These are phyloP conservation scores for Globisporangium cederbergense DNA, from an alignment of 352 stramenopile species.

Conservation along the genomic window DNA sequence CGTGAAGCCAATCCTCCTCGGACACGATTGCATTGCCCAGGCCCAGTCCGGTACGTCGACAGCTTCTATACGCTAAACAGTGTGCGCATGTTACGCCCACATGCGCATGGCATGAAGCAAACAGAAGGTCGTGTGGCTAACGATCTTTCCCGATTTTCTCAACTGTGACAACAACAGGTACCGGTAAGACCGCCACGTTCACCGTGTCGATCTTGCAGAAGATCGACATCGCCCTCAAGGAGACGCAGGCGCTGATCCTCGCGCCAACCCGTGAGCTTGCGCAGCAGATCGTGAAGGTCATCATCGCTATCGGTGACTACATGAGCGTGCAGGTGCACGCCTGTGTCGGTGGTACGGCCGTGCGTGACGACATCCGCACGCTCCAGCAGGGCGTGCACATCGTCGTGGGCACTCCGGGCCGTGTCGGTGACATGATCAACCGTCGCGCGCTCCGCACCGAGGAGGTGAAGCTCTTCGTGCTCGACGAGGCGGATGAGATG, in stretches of 20 bases:
- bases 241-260: slow-evolving; percentile 98
- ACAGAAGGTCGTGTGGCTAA: background rate
- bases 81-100: no score
- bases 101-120: background rate
- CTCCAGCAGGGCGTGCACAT: slow-evolving; percentile 98
- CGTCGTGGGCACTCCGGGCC: slow-evolving; percentile 97
- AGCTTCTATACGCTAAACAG: background rate
- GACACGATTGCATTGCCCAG: slow-evolving; percentile 98
- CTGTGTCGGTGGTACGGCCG: slow-evolving; percentile 97
- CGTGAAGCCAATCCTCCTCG: slow-evolving; percentile 97
- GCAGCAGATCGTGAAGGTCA: slow-evolving; percentile 99
- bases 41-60: slow-evolving; percentile 92
- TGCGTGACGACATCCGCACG: slow-evolving; percentile 98
- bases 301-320: slow-evolving; percentile 92
- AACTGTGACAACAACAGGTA: slow-evolving; percentile 42
- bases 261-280: slow-evolving; percentile 99
- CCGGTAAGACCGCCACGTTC: slow-evolving; percentile 99
- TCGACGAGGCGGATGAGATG: slow-evolving; percentile 99
- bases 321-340: slow-evolving; percentile 97
- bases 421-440: slow-evolving; percentile 99
- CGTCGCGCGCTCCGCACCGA: slow-evolving; percentile 93
- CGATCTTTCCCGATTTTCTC: background rate
- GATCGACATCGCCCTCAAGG: slow-evolving; percentile 93
- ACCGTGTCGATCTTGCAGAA: slow-evolving; percentile 98
- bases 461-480: slow-evolving; percentile 96